These are phyloP conservation scores for Lepiota brunneoincarnata DNA, from an alignment of 768 basidiomycete species.

Conservation along the genomic window DNA sequence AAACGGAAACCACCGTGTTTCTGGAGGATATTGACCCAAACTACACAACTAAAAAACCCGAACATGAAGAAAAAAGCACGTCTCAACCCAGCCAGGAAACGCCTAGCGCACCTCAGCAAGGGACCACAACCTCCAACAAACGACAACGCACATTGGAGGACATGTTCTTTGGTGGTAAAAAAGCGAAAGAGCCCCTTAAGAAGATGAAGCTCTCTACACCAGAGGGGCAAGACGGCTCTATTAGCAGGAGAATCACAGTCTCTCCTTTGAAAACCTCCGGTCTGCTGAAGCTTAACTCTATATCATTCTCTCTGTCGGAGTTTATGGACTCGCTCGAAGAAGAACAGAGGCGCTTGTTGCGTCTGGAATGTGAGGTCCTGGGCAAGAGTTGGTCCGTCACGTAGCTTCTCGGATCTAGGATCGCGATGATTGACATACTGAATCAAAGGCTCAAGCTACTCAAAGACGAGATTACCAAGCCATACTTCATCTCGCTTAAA, in stretches of 20 bases:
- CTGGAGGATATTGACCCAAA: constrained; percentile 42
- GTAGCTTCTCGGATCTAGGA: not conserved
- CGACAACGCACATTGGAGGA: constrained; percentile 67
- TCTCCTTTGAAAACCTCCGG: constrained; percentile 15
- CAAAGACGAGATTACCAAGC: constrained; percentile 70
- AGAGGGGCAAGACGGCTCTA: not conserved
- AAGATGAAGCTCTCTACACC: constrained; percentile 39
- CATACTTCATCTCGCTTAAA: constrained; percentile 76
- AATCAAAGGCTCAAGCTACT: constrained; percentile 65
- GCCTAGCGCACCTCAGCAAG: constrained; percentile 8
- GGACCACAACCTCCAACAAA: constrained; percentile 24
- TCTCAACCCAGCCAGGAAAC: constrained; percentile 6
- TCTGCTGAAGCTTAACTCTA: constrained; percentile 49
- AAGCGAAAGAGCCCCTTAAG: constrained; percentile 38
- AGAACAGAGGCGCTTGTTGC: constrained; percentile 54
- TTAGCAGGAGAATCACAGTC: constrained; percentile 2
- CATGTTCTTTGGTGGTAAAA: constrained; percentile 46
- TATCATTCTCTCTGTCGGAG: constrained; percentile 62
- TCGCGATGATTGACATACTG: not conserved
- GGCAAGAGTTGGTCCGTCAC: constrained; percentile 65
- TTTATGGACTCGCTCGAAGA: constrained; percentile 54
- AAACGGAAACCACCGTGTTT: constrained; percentile 29
- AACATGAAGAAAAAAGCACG: not conserved
- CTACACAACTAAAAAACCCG: constrained; percentile 1
- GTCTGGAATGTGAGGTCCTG: constrained; percentile 71